Evolutionary conservation across 1,139 yeast species (phyloP).

Genomic region (Saccharomyces hybrid): DNA sequence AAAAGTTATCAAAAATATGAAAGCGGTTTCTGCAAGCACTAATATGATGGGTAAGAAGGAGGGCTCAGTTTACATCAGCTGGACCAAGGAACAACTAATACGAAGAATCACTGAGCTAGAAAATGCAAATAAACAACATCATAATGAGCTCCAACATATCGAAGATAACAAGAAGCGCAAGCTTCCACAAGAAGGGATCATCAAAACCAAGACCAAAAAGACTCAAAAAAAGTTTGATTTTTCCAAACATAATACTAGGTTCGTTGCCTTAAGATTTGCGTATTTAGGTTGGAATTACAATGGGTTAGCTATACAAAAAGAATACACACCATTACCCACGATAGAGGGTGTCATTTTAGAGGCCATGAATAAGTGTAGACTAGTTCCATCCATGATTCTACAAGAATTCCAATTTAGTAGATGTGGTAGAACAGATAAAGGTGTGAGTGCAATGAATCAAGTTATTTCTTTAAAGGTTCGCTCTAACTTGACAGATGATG

Average conservation of each 20-base stretch:
- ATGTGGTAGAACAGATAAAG: slow-evolving; percentile 94
- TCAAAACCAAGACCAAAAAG: slow-evolving; percentile 8
- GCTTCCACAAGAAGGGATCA: slow-evolving; percentile 1
- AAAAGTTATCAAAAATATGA: not conserved
- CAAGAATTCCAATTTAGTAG: slow-evolving; percentile 65
- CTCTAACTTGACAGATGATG: slow-evolving; percentile 50
- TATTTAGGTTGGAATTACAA: slow-evolving; percentile 91
- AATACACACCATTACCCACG: slow-evolving; percentile 73
- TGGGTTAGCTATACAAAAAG: slow-evolving; percentile 78
- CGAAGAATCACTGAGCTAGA: slow-evolving; percentile 31
- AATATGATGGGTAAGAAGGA: not conserved
- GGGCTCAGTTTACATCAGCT: slow-evolving; percentile 24
- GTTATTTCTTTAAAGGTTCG: slow-evolving; percentile 76
- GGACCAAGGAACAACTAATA: slow-evolving; percentile 38
- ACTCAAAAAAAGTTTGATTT: slow-evolving; percentile 54
- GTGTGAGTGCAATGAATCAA: slow-evolving; percentile 95
- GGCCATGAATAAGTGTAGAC: slow-evolving; percentile 59
- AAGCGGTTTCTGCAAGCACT: not conserved
- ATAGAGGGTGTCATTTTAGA: slow-evolving; percentile 71
- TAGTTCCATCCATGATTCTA: slow-evolving; percentile 57
- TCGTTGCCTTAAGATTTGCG: slow-evolving; percentile 73
- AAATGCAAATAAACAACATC: slow-evolving; percentile 4
- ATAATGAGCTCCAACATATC: not conserved
- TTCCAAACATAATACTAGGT: slow-evolving; percentile 55
- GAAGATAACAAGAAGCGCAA: slow-evolving; percentile 8